Percentiles rank a stretch among this genome's conserved stretches.
Evolutionary conservation across 2,329 filamentous ascomycete species (phyloP).

Genomic region (Aspergillus aculeatus): DNA sequence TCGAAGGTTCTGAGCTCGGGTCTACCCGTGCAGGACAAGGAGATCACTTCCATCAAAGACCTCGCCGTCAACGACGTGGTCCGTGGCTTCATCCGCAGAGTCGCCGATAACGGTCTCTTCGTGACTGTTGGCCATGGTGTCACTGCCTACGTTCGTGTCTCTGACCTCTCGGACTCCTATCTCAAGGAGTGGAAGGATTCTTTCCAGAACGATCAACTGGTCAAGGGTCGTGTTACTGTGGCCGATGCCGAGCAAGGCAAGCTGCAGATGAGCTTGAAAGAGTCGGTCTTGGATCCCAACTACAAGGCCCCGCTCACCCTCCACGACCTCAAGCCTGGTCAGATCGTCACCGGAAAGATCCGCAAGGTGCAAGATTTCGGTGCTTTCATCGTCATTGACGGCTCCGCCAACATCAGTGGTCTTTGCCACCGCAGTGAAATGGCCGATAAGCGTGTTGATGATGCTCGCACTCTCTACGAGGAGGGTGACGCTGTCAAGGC

Average conservation of each 20-base stretch:
- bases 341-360: constrained; percentile 83
- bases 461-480: constrained; percentile 85
- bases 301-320: constrained; percentile 73
- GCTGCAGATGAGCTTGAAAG: constrained; percentile 82
- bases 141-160: constrained; percentile 78
- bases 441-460: constrained; percentile 76
- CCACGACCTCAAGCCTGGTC: constrained; percentile 73
- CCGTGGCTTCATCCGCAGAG: constrained; percentile 87
- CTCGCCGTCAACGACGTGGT: constrained; percentile 75
- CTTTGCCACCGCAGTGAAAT: constrained; percentile 91
- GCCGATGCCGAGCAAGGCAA: constrained; percentile 69
- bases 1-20: constrained; percentile 88
- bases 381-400: constrained; percentile 87
- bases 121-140: constrained; percentile 78
- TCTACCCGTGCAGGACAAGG: constrained; percentile 73
- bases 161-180: constrained; percentile 85
- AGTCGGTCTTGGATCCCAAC: constrained; percentile 75
- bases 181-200: constrained; percentile 93
- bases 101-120: constrained; percentile 86
- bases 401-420: constrained; percentile 84
- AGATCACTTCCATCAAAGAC: constrained; percentile 70
- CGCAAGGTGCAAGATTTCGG: constrained; percentile 94
- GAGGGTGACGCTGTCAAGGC: constrained; percentile 94
- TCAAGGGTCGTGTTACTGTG: constrained; percentile 78
- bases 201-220: constrained; percentile 85